Base-by-base conservation (phyloP, 2,329 filamentous ascomycete genomes). In the Trichoderma endophyticum region DNA sequence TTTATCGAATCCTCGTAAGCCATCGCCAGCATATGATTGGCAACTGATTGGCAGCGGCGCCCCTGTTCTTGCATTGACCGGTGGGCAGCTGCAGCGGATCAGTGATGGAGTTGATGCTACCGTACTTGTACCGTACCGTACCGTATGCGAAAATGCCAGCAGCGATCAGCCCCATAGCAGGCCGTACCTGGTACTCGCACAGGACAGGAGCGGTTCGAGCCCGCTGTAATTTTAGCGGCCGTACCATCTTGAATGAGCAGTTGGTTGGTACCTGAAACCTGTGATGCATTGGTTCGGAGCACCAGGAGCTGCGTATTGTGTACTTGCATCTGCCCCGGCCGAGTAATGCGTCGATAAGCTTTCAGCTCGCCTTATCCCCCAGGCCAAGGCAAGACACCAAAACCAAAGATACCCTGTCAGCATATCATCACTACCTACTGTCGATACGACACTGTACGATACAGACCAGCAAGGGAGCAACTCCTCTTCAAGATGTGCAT, bases 1-100 rank as follows among this genome's bases (percentile, higher is more conserved):
- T 43, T 43, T 43, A 48, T 61, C 34, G 70, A 54, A 54, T 15
- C 8, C 39, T 43, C 39, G 39, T n/a, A 43, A 64, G 57, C 67
- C 54, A 63, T 60, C 54, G 54, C 18, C 9, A 18, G 34, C 28
- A n/a, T 71, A 30, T 56, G 63, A 71, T 62, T 71, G 54, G 62
- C 30, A 28, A 36, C 8, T 56, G 62, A 71, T 62, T 71, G 56
- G 62, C 30, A 28, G 54, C 9, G 6, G 18, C 34, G 24, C 34
- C 51, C 60, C 32, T 57, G 39, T 32, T 15, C 43, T 32, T 57
- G 68, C 68, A 57, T 51, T 48, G 43, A 70, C 68, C 68, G 62
- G 62, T 64, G 43, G 62, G 21, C n/a, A 43, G 54, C 34, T 68
- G 65, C 65, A 60, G 65, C 65, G 48, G 48, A 51, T 51, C 43